Conservation (phyloP, 1,284 basidiomycete genomes). For the Pterula multifida region DNA sequence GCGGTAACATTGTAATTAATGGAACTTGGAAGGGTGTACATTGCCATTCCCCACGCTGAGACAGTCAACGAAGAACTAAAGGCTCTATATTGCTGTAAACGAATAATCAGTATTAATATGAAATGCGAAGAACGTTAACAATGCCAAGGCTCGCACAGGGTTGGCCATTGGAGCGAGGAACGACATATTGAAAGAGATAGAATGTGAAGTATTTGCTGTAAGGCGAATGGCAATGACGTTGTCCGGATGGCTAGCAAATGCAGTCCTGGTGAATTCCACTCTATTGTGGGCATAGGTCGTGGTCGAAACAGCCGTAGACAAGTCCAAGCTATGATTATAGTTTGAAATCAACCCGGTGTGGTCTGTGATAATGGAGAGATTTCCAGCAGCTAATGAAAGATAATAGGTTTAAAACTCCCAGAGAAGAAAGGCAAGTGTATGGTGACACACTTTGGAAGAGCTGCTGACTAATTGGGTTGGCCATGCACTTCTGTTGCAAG, state of each 20-base stretch:
- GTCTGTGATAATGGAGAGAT: conserved; percentile 6
- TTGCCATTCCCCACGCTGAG: conserved; percentile 3
- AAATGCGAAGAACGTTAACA: too few species aligned
- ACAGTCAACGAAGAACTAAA: conserved; percentile 3
- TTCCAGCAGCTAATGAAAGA: conserved; percentile 8
- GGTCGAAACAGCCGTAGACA: conserved; percentile 10
- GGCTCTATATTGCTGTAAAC: conserved; percentile 6
- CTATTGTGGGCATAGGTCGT: conserved; percentile 8
- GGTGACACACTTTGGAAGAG: conserved; percentile 9
- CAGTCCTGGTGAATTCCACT: conserved; percentile 8
- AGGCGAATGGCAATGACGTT: conserved; percentile 10
- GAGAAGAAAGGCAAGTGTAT: too few species aligned
- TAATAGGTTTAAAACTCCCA: too few species aligned
- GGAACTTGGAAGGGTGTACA: conserved; percentile 5
- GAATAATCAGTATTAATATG: too few species aligned
- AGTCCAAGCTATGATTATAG: conserved; percentile 9
- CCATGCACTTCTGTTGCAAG: conserved; percentile 8
- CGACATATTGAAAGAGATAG: conserved; percentile 5
- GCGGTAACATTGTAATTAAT: conserved; percentile 7
- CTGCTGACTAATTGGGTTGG: conserved; percentile 9
- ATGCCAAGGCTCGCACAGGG: conserved; percentile 4
- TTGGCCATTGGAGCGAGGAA: conserved; percentile 8
- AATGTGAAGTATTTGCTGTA: conserved; percentile 5
- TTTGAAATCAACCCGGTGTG: conserved; percentile 3
- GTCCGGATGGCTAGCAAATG: conserved; percentile 10